Evolutionary conservation across 2,329 filamentous ascomycete genomes (phyloP).

Genomic region (Elsinoe arachidis): DNA sequence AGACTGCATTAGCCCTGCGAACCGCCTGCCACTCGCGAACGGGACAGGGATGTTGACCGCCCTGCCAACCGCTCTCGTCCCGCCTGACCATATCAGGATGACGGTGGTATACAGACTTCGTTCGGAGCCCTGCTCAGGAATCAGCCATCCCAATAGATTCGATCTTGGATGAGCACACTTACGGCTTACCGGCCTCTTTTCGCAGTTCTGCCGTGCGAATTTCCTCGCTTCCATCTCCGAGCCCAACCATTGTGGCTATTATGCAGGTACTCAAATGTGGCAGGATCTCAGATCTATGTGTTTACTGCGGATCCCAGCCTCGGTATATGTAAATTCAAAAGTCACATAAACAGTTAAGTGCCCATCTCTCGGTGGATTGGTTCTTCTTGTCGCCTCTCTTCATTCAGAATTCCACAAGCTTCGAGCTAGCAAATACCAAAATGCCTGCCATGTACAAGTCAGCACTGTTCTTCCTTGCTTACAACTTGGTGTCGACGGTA

Average conservation of each 20-base stretch:
- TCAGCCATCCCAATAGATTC: constrained; percentile 1
- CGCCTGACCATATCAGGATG: constrained; percentile 3
- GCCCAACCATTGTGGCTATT: background rate
- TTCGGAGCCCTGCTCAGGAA: background rate
- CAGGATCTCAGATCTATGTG: background rate
- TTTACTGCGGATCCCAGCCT: background rate
- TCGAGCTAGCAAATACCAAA: background rate
- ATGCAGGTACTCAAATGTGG: constrained; percentile 1
- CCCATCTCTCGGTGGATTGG: background rate
- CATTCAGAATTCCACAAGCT: background rate
- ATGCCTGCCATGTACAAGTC: background rate
- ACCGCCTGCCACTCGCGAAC: background rate
- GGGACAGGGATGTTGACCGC: background rate
- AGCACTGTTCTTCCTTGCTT: background rate
- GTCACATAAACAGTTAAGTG: constrained; percentile 1
- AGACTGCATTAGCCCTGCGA: constrained; percentile 2
- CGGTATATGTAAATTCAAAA: background rate
- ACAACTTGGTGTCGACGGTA: background rate
- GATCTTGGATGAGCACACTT: background rate
- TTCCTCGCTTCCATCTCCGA: background rate
- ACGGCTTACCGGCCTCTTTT: background rate
- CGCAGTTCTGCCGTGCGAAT: background rate
- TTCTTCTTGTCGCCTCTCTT: background rate
- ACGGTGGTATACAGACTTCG: background rate
- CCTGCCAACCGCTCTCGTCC: background rate